Base-by-base conservation (phyloP, 1,139 yeast species). In the Ogataea hybrid region DNA sequence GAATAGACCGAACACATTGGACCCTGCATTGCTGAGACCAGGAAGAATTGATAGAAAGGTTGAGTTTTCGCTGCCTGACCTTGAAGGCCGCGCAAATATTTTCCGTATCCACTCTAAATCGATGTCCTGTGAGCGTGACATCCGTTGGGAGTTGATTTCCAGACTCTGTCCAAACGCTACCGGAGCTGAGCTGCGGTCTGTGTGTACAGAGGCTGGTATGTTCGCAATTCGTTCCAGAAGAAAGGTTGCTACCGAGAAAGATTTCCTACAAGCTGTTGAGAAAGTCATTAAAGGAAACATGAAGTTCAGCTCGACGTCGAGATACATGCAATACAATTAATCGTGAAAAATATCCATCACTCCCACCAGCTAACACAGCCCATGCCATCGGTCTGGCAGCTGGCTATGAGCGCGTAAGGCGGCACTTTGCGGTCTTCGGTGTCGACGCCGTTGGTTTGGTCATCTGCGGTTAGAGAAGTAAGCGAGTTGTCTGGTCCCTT, bases 161-260 rank as follows among this genome's bases (percentile, higher is more conserved):
- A 79, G 98, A 63, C 75, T 92, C 60, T 92, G 98, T 71, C 98
- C 98, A 50, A 92, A 92, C 66, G 86, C 96, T 14, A 92, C 98
- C 1, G 99, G 99, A 67, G 99, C 98, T 8, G 98, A 92, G 69
- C 76, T 92, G 58, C 81, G 96, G 62, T 86, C 95, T 10, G 97
- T 90, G 20, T 89, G 97, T 67, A 90, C 97, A 2, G 97, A 90
- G 67, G 97, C 97, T 5, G 99, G 98, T 57, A 92, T 92, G 98
- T 92, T 89, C 73, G 98, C 98, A 39, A 92, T 92, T 47, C 81
- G 99, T 61, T 96, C 97, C 14, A 81, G 98, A 67, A 80, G 97
- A 71, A 92, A 92, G 75, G 96, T 92, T 43, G 97, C 98, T 31
- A 84, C 92, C 39, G 98, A 92, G 66, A 92, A 92, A 73, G 98